phyloP scores from a whole-genome alignment of 768 basidiomycete genomes.

The Rhodotorula toruloides region DNA sequence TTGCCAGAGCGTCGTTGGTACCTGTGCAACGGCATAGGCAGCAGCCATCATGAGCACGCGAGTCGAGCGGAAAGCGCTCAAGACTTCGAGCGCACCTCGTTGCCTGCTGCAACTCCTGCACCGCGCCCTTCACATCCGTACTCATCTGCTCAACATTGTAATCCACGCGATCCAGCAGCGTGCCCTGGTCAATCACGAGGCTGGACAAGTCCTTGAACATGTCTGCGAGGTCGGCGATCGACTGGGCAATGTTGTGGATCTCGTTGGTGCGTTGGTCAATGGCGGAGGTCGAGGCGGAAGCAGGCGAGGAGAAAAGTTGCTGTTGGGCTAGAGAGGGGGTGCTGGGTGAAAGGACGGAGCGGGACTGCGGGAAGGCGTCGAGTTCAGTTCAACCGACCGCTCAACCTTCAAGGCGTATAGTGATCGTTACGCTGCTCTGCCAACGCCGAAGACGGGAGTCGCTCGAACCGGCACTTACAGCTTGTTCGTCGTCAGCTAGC shows the following conservation, averaged over 20 bases:
- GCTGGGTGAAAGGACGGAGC: slow-evolving; percentile 27
- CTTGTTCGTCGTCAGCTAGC: slow-evolving; percentile 29
- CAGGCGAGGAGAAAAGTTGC: slow-evolving; percentile 38
- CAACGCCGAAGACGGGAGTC: no score
- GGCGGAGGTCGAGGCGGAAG: slow-evolving; percentile 47
- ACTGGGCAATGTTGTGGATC: slow-evolving; percentile 81
- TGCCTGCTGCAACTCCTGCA: slow-evolving; percentile 73
- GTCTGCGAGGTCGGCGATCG: slow-evolving; percentile 83
- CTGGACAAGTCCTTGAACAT: slow-evolving; percentile 90
- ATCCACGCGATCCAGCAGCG: slow-evolving; percentile 89
- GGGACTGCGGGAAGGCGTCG: slow-evolving; percentile 6
- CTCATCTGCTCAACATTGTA: slow-evolving; percentile 95
- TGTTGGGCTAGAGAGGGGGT: slow-evolving; percentile 22
- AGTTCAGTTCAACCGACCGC: not conserved
- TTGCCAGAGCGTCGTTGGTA: slow-evolving; percentile 93
- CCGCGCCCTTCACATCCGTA: slow-evolving; percentile 72
- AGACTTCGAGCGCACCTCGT: slow-evolving; percentile 58
- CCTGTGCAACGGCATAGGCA: slow-evolving; percentile 49
- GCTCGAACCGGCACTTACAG: slow-evolving; percentile 3
- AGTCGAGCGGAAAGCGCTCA: slow-evolving; percentile 1
- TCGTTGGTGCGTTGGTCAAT: slow-evolving; percentile 60
- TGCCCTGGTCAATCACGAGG: slow-evolving; percentile 96
- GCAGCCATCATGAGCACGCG: not conserved
- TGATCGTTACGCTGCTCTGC: no score
- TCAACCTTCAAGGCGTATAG: no score